Conservation (phyloP, 495 filamentous ascomycete species). For the Astrothelium subdiscretum region DNA sequence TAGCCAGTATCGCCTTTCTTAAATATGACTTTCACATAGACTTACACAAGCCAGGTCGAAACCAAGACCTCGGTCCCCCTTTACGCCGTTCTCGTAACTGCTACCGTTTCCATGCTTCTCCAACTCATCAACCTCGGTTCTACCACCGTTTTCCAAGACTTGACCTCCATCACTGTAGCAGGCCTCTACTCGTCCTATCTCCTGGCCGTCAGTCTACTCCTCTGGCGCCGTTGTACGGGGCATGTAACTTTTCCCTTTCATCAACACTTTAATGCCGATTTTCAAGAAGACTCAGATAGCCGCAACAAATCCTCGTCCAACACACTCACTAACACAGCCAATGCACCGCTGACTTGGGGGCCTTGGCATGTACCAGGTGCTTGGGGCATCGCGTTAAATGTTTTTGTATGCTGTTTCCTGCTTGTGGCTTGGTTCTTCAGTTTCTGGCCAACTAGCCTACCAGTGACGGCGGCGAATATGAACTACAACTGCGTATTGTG, state of each 20-base stretch:
- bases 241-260: slow-evolving; percentile 19
- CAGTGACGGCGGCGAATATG: slow-evolving; percentile 32
- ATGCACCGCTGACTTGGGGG: not conserved
- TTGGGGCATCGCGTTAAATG: slow-evolving; percentile 33
- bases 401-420: slow-evolving; percentile 25
- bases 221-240: slow-evolving; percentile 20
- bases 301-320: no score
- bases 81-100: slow-evolving; percentile 23
- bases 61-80: slow-evolving; percentile 6
- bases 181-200: slow-evolving; percentile 35
- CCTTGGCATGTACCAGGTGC: slow-evolving; percentile 30
- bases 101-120: slow-evolving; percentile 28
- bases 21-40: not conserved
- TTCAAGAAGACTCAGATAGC: no score
- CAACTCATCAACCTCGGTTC: slow-evolving; percentile 41
- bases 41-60: slow-evolving; percentile 2
- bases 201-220: slow-evolving; percentile 28
- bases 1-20: not conserved
- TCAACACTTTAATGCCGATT: no score
- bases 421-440: slow-evolving; percentile 35
- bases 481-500: slow-evolving; percentile 26
- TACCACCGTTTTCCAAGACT: slow-evolving; percentile 36
- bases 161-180: slow-evolving; percentile 34
- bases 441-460: slow-evolving; percentile 31
- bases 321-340: not conserved